These are phyloP conservation scores for Leccinellum luteum DNA, from an alignment of 768 basidiomycete species.

Conservation along the genomic window DNA sequence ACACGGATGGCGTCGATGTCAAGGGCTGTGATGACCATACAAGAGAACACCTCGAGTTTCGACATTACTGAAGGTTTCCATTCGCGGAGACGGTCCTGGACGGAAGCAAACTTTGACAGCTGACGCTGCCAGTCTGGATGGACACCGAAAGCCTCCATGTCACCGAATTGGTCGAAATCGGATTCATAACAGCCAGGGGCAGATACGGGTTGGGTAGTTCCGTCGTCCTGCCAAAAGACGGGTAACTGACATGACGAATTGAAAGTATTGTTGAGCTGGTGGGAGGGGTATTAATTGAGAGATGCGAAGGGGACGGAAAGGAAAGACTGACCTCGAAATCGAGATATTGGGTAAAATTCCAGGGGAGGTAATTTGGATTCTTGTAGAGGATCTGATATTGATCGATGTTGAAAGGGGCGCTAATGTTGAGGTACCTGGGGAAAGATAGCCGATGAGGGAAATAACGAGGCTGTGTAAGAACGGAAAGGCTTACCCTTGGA, in stretches of 20 bases:
- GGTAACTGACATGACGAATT: constrained; percentile 77
- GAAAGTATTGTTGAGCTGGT: constrained; percentile 62
- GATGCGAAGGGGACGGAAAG: neutral
- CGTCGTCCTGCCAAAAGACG: constrained; percentile 78
- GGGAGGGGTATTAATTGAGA: too few relatives aligned
- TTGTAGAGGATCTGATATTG: constrained; percentile 81
- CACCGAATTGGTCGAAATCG: constrained; percentile 94
- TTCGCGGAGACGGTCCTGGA: constrained; percentile 93
- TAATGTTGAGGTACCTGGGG: constrained; percentile 64
- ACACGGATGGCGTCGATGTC: constrained; percentile 94
- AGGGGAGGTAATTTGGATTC: constrained; percentile 69
- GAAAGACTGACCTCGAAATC: constrained; percentile 68
- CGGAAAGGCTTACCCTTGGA: constrained; percentile 58
- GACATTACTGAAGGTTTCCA: constrained; percentile 81
- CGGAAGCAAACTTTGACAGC: constrained; percentile 91
- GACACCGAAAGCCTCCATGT: constrained; percentile 97
- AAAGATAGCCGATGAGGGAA: constrained; percentile 13
- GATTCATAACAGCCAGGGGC: constrained; percentile 72
- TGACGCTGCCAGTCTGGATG: constrained; percentile 94
- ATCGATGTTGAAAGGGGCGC: constrained; percentile 72
- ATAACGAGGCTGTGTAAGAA: constrained; percentile 1
- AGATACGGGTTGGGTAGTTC: constrained; percentile 49
- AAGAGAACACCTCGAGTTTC: constrained; percentile 76
- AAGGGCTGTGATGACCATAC: constrained; percentile 83
- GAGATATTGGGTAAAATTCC: constrained; percentile 82